phyloP scores from a whole-genome alignment of 2,329 filamentous ascomycete genomes.

The Fusarium beomiforme region DNA sequence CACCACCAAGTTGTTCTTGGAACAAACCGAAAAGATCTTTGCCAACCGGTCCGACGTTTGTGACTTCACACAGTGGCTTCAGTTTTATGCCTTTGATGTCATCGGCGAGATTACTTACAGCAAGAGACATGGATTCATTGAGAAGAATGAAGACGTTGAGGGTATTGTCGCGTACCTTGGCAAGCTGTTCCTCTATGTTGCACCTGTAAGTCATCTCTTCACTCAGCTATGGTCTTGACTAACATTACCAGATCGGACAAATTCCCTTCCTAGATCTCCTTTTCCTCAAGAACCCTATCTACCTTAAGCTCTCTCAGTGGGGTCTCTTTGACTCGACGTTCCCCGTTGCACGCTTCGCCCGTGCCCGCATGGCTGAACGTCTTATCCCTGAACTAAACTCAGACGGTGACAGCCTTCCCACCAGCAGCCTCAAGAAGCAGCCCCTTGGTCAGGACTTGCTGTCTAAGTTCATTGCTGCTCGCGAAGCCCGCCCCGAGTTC shows the following conservation, averaged over 20 bases:
- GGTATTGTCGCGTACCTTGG: conserved; percentile 75
- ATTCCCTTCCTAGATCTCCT: conserved; percentile 76
- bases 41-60: conserved; percentile 50
- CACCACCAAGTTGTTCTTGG: conserved; percentile 76
- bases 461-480: conserved; percentile 77
- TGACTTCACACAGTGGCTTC: conserved; percentile 77
- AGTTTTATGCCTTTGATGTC: conserved; percentile 85
- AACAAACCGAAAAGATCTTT: conserved; percentile 67
- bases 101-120: conserved; percentile 82
- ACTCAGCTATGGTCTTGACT: fast-evolving
- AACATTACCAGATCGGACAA: conserved; percentile 68
- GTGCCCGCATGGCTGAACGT: conserved; percentile 73
- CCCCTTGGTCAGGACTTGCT: conserved; percentile 67
- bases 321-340: conserved; percentile 75
- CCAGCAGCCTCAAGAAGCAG: conserved; percentile 48
- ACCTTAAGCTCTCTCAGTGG: conserved; percentile 72
- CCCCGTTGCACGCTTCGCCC: conserved; percentile 77
- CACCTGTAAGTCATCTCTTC: conserved; percentile 59
- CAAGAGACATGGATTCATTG: conserved; percentile 79
- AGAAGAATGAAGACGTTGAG: conserved; percentile 78
- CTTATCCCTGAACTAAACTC: conserved; percentile 55
- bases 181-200: conserved; percentile 75
- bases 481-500: conserved; percentile 73
- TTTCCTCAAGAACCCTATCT: conserved; percentile 79
- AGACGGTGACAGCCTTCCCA: conserved; percentile 45